These are phyloP conservation scores for Trichoderma hamatum DNA, from an alignment of 2,329 filamentous ascomycete species.

Conservation along the genomic window DNA sequence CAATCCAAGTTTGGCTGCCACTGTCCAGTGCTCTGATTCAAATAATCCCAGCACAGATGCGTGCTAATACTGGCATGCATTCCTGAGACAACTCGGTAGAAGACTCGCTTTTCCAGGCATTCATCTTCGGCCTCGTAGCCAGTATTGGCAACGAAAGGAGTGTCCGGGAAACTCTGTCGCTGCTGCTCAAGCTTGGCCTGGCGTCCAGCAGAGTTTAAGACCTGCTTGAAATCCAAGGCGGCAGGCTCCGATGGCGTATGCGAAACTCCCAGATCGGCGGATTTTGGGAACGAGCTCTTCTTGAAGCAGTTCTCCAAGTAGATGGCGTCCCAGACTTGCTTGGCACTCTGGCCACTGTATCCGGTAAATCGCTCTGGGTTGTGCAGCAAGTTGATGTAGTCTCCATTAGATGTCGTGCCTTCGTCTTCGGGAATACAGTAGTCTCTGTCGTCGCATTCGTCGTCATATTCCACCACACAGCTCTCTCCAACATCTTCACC, in stretches of 20 bases:
- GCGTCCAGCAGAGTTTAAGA: constrained; percentile 61
- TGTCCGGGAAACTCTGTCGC: constrained; percentile 50
- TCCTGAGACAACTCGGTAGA: constrained; percentile 90
- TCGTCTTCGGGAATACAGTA: constrained; percentile 98
- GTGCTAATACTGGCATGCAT: constrained; percentile 99
- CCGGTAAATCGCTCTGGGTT: constrained; percentile 97
- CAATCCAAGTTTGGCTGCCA: constrained; percentile 91
- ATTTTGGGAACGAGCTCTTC: constrained; percentile 64
- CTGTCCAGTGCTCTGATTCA: constrained; percentile 91
- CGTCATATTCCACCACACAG: constrained; percentile 95
- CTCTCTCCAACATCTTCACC: constrained; percentile 90
- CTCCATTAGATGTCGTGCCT: constrained; percentile 80
- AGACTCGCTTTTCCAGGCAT: constrained; percentile 97
- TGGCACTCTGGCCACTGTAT: constrained; percentile 80
- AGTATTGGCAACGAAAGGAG: constrained; percentile 63
- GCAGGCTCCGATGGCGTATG: constrained; percentile 53
- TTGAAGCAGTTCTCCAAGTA: constrained; percentile 97
- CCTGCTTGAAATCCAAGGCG: constrained; percentile 62
- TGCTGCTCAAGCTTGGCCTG: constrained; percentile 64
- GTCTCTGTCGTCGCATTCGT: constrained; percentile 94
- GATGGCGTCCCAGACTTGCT: constrained; percentile 94
- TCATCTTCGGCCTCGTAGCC: constrained; percentile 82
- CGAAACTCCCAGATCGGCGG: constrained; percentile 56
- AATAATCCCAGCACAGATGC: constrained; percentile 92
- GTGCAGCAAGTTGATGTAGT: constrained; percentile 91